Evolutionary conservation across 257 asterid genomes (phyloP).

Genomic region (Jaltomata sinuosa): DNA sequence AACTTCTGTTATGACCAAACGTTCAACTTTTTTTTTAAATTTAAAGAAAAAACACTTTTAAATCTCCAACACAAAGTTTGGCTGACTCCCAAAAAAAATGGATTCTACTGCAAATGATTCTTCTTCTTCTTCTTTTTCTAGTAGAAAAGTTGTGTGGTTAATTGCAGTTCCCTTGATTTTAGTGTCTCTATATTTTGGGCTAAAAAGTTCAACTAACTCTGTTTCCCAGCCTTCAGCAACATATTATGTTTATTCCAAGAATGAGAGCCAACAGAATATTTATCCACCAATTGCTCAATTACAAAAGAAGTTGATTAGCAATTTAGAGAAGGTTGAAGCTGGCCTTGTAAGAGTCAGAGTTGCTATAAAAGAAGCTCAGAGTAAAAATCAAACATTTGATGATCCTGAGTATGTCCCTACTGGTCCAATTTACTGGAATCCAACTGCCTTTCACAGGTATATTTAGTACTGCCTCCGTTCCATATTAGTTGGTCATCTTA

Average conservation of each 20-base stretch:
- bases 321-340: conserved; percentile 41
- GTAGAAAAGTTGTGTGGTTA: conserved; percentile 20
- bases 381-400: conserved; percentile 18
- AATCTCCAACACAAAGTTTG: not conserved
- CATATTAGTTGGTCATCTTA: too few relatives aligned
- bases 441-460: conserved; percentile 41
- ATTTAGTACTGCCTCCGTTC: not conserved
- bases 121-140: not conserved
- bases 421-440: conserved; percentile 34
- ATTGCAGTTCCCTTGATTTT: conserved; percentile 33
- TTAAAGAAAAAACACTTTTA: not conserved
- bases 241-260: not conserved
- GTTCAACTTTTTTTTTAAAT: not conserved
- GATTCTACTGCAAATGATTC: not conserved
- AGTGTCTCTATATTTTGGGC: conserved; percentile 18
- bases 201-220: conserved; percentile 19
- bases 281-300: not conserved
- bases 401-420: conserved; percentile 46
- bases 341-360: conserved; percentile 37
- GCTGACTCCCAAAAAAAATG: not conserved
- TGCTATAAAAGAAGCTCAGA: conserved; percentile 22
- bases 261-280: not conserved
- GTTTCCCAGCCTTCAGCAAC: too few relatives aligned
- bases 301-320: conserved; percentile 1
- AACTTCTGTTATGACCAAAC: not conserved